A percentile compares a stretch with the other conserved stretches of the same genome.
Evolutionary conservation across 139 green algal genomes (phyloP).

Genomic region (Micractinium sp.): DNA sequence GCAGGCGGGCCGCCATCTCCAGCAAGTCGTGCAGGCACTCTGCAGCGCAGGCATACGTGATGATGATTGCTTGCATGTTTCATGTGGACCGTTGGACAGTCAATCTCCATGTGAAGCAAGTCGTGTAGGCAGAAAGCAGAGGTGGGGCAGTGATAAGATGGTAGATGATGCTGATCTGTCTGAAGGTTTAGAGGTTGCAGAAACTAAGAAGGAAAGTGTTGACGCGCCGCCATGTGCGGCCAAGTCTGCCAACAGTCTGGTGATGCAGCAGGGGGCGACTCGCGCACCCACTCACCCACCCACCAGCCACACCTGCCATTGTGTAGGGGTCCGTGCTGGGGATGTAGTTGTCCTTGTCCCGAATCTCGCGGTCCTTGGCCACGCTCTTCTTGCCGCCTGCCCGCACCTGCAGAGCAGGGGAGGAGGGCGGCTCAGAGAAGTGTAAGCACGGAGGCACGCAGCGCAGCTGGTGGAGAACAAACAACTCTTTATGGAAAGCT

Average conservation of each 20-base stretch:
- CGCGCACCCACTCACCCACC: neutral
- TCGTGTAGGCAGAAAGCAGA: neutral
- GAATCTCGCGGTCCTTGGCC: constrained; percentile 46
- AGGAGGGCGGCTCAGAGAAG: neutral
- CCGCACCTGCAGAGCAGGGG: constrained; percentile 56
- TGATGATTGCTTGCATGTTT: too few species aligned
- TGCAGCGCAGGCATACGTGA: constrained; percentile 39
- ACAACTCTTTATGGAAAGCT: too few species aligned
- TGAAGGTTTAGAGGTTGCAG: too few species aligned
- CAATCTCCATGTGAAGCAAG: too few species aligned
- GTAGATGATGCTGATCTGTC: too few species aligned
- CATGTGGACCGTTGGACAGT: too few species aligned
- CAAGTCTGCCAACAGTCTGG: too few species aligned
- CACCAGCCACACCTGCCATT: constrained; percentile 63
- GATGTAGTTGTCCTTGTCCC: constrained; percentile 71
- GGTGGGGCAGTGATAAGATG: too few species aligned
- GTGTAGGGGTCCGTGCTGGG: constrained; percentile 81
- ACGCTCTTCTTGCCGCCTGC: constrained; percentile 89
- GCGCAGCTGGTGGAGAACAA: neutral
- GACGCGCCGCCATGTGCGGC: too few species aligned
- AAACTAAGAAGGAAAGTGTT: too few species aligned
- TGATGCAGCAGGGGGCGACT: neutral
- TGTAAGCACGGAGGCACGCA: neutral
- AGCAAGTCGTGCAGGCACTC: constrained; percentile 95
- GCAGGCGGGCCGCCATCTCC: constrained; percentile 75